These are phyloP conservation scores for Pugionium dolabratum DNA, from an alignment of 345 rosid species.

Conservation along the genomic window DNA sequence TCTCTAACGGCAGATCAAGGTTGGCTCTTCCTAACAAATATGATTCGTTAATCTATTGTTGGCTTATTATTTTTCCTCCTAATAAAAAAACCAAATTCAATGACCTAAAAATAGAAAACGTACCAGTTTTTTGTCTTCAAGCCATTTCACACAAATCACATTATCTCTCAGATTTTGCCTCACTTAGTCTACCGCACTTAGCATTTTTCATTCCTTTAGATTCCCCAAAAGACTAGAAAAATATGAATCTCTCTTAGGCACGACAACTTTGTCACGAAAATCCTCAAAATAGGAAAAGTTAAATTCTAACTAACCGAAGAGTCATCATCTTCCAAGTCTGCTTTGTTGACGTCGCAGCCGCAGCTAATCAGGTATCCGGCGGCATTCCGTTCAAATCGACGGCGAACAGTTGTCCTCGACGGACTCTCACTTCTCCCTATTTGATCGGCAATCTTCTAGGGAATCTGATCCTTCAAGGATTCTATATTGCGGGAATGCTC, in stretches of 20 bases:
- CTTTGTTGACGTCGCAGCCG: neutral
- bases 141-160: neutral
- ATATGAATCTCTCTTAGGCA: neutral
- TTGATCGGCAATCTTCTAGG: neutral
- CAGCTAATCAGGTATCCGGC: neutral
- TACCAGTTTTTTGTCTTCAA: neutral
- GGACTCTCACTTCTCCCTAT: neutral
- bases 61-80: neutral
- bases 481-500: neutral
- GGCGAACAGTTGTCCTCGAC: neutral
- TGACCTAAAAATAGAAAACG: conserved; percentile 8
- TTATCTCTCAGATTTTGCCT: neutral
- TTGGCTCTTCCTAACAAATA: conserved; percentile 17
- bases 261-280: neutral
- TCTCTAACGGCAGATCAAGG: conserved; percentile 34
- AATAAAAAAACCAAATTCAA: neutral
- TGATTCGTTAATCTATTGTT: conserved; percentile 34
- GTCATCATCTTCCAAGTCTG: neutral
- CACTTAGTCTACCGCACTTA: conserved; percentile 12
- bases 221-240: neutral
- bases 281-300: neutral
- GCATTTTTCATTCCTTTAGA: neutral
- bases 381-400: neutral
- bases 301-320: neutral
- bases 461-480: no score